These are phyloP conservation scores for Colletotrichum caudatum DNA, from an alignment of 2,329 filamentous ascomycete genomes.

Conservation along the genomic window DNA sequence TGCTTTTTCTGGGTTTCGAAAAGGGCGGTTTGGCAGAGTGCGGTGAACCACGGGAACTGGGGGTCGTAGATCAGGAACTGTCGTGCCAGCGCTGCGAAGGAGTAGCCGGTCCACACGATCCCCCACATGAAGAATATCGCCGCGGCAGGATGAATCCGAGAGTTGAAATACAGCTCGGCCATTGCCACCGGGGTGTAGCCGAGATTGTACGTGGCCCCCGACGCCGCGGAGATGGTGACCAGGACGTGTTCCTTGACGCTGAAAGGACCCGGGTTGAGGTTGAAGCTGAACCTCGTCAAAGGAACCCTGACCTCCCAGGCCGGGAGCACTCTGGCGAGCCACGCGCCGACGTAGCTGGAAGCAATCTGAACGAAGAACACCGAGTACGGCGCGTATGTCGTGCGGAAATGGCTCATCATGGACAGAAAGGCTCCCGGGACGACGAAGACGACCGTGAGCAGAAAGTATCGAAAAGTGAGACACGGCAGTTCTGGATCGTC, in stretches of 20 bases:
- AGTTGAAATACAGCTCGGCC: conserved; percentile 68
- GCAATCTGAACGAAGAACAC: conserved; percentile 64
- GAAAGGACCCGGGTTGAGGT: conserved; percentile 59
- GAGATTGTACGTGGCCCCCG: conserved; percentile 64
- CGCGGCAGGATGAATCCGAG: conserved; percentile 63
- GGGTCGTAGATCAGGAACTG: conserved; percentile 70
- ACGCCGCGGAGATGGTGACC: conserved; percentile 62
- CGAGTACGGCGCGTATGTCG: conserved; percentile 49
- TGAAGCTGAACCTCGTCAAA: conserved; percentile 61
- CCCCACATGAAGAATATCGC: conserved; percentile 71
- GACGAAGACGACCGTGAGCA: conserved; percentile 64
- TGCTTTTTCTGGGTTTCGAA: conserved; percentile 69
- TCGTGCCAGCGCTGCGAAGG: conserved; percentile 68
- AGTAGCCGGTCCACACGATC: conserved; percentile 68
- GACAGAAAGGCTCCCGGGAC: conserved; percentile 69
- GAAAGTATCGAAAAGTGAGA: conserved; percentile 71
- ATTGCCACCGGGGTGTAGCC: conserved; percentile 48
- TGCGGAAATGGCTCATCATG: conserved; percentile 55
- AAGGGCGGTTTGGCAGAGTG: conserved; percentile 65
- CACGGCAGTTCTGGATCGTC: conserved; percentile 64
- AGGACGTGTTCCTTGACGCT: conserved; percentile 63
- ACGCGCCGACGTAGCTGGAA: conserved; percentile 65
- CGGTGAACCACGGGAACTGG: conserved; percentile 50
- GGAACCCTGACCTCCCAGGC: conserved; percentile 60
- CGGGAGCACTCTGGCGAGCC: conserved; percentile 64